Evolutionary conservation across 805 yeast species (phyloP), one percentile per base, ranked within the genome.

Genomic region (Teunomyces gatunensis): DNA sequence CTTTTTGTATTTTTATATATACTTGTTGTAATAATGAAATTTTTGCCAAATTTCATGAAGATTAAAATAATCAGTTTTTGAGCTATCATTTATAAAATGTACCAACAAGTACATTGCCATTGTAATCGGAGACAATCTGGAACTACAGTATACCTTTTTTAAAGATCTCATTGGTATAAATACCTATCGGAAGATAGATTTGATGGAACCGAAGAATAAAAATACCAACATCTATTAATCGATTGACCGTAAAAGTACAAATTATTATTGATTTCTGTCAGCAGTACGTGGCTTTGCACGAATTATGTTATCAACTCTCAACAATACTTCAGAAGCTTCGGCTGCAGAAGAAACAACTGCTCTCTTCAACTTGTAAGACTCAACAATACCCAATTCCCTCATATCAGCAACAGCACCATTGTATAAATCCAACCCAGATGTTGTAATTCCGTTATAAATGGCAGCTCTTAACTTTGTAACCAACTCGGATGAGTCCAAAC

Each of bases 201-300:
- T 32, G 18, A 13, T 32, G 4, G 27, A 25, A 25, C 27, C 7
- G 27, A 3, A 25, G 27, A 25, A 25, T 25, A 25, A 2, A n/a
- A 36, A 12, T 20, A 21, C 40, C 25, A 37, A 37, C 11, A 37
- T 37, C 40, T 23, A 37, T 37, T 21, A 37, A n/a, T 20, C 6
- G 13, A 27, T 13, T 4, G 29, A 6, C 40, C 5, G 13, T 37
- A 20, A 9, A 37, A 21, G 25, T 20, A 12, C 23, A 18, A 37
- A 11, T 37, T 21, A 21, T 17, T 45, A 37, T 17, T 63, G 73
- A 55, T 81, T 84, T 76, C 97, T 81, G 72, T 87, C 92, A 35
- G 97, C 96, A 39, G 99, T 91, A 71, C 99, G 80, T 54, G 99
- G 99, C 67, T 88, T 91, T 29, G 99, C 98, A 57, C 96, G 84